phyloP scores from a whole-genome alignment of 345 rosid genomes.

The Diplotaxis tenuifolia region DNA sequence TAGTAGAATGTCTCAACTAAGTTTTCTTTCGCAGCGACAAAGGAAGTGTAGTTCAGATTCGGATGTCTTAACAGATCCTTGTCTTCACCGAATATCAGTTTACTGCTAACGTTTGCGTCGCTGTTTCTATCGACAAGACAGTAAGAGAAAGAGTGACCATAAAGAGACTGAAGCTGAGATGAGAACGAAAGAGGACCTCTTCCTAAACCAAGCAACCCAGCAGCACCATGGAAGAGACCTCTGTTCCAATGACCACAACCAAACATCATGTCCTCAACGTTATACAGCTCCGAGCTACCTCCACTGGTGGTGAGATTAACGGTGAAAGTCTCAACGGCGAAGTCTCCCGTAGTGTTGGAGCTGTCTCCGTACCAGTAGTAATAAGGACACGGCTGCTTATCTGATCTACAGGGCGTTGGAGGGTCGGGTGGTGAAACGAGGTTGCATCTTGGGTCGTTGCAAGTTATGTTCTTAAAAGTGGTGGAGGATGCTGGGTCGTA shows the following conservation, averaged over 20 bases:
- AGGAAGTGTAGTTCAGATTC: slow-evolving; percentile 65
- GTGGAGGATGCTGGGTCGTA: slow-evolving; percentile 62
- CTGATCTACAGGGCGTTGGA: slow-evolving; percentile 55
- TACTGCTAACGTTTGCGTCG: slow-evolving; percentile 68
- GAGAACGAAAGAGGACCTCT: slow-evolving; percentile 85
- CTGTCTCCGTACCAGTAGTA: slow-evolving; percentile 87
- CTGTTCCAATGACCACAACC: slow-evolving; percentile 98
- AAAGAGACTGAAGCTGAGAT: slow-evolving; percentile 77
- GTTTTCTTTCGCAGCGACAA: slow-evolving; percentile 57
- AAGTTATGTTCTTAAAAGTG: slow-evolving; percentile 64
- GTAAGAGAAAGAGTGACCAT: slow-evolving; percentile 81
- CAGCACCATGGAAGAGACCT: slow-evolving; percentile 77
- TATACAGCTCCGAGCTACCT: slow-evolving; percentile 48
- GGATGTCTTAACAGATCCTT: slow-evolving; percentile 55
- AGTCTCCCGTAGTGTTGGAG: slow-evolving; percentile 86
- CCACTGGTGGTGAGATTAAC: slow-evolving; percentile 56
- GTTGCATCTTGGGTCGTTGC: slow-evolving; percentile 61
- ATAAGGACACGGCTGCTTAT: slow-evolving; percentile 77
- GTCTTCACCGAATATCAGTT: slow-evolving; percentile 81
- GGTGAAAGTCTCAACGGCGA: slow-evolving; percentile 72
- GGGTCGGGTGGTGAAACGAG: slow-evolving; percentile 78
- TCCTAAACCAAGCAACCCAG: slow-evolving; percentile 85
- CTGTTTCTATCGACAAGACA: slow-evolving; percentile 78
- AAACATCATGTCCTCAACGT: slow-evolving; percentile 72
- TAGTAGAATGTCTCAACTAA: slow-evolving; percentile 71